These are phyloP conservation scores for Pleurotus citrinopileatus DNA, from an alignment of 768 basidiomycete genomes.

Conservation along the genomic window DNA sequence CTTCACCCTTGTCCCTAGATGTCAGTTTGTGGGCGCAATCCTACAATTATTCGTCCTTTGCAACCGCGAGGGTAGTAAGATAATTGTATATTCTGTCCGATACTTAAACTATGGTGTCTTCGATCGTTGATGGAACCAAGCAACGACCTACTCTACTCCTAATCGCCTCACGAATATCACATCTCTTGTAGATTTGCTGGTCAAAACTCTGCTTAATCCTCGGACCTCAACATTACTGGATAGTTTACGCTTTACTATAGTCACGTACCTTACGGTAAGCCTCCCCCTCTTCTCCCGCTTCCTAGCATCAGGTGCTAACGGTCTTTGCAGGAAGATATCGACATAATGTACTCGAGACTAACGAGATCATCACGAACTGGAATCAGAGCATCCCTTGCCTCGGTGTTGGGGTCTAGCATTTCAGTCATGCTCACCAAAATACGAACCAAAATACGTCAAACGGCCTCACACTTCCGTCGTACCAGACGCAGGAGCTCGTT, in stretches of 20 bases:
- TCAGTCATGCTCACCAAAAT: background rate
- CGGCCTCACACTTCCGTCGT: background rate
- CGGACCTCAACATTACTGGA: background rate
- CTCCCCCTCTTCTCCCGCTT: background rate
- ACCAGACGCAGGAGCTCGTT: background rate
- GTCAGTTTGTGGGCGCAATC: background rate
- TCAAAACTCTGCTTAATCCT: background rate
- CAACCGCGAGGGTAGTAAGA: background rate
- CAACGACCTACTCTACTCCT: constrained; percentile 7
- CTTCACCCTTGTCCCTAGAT: background rate
- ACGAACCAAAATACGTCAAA: background rate
- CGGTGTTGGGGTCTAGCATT: background rate
- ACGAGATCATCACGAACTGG: background rate
- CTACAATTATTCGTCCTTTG: background rate
- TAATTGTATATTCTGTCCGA: background rate
- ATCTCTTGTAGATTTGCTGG: constrained; percentile 7
- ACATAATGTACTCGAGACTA: background rate
- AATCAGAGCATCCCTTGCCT: background rate
- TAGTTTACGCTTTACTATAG: constrained; percentile 2
- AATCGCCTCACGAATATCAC: background rate
- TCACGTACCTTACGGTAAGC: background rate
- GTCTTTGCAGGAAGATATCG: background rate
- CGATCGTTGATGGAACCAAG: background rate
- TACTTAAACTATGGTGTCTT: background rate
- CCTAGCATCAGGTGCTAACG: no score